Conservation (phyloP, 768 basidiomycete species). For the Leccinum subgranulosum region DNA sequence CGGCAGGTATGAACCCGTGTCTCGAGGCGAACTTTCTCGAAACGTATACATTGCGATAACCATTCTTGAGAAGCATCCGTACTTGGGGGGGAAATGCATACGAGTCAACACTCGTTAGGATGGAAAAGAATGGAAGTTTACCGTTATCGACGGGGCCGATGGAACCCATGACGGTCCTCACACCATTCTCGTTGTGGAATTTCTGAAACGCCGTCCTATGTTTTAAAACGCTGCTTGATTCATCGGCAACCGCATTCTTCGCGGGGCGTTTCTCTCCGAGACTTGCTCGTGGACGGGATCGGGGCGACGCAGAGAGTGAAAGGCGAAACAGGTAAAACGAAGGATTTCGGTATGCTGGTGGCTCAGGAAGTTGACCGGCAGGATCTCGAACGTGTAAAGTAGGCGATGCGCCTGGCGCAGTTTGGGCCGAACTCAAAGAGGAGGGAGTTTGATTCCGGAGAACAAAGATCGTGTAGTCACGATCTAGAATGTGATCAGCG, state of each 20-base stretch:
- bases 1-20: slow-evolving; percentile 83
- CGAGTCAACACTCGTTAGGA: neutral
- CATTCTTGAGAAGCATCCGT: slow-evolving; percentile 89
- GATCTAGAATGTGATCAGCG: slow-evolving; percentile 43
- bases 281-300: slow-evolving; percentile 33
- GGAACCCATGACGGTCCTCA: slow-evolving; percentile 85
- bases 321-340: slow-evolving; percentile 64
- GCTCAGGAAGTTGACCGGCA: slow-evolving; percentile 50
- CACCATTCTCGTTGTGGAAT: slow-evolving; percentile 90
- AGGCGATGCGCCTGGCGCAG: slow-evolving; percentile 4
- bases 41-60: slow-evolving; percentile 93
- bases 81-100: slow-evolving; percentile 41
- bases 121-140: slow-evolving; percentile 30
- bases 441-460: slow-evolving; percentile 59
- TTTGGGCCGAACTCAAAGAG: slow-evolving; percentile 21
- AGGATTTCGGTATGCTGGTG: slow-evolving; percentile 64
- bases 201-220: slow-evolving; percentile 76
- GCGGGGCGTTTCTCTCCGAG: slow-evolving; percentile 40
- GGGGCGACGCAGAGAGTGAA: slow-evolving; percentile 26
- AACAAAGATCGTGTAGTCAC: slow-evolving; percentile 84
- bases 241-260: slow-evolving; percentile 22
- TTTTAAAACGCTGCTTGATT: slow-evolving; percentile 52
- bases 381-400: slow-evolving; percentile 68
- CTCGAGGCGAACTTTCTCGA: slow-evolving; percentile 88
- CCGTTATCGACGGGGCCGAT: slow-evolving; percentile 91